Evolutionary conservation across 768 basidiomycete genomes (phyloP).

Genomic region (Udeniomyces megalosporus): DNA sequence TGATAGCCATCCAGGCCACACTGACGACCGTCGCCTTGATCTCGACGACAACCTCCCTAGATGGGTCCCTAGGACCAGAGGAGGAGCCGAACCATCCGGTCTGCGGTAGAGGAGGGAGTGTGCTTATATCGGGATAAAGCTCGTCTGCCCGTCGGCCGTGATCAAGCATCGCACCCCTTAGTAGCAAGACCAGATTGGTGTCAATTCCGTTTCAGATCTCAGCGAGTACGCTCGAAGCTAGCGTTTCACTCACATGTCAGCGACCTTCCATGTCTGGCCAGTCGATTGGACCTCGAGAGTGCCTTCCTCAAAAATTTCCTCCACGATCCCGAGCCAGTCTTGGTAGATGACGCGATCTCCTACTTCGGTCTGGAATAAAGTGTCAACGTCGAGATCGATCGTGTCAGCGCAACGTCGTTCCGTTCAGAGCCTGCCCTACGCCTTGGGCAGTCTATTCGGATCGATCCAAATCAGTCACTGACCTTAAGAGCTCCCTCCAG

Average conservation of each 20-base stretch:
- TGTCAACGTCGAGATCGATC: too few relatives aligned
- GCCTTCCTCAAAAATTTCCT: slow-evolving; percentile 43
- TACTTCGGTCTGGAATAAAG: neutral
- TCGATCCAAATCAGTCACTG: slow-evolving; percentile 35
- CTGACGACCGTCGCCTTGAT: slow-evolving; percentile 44
- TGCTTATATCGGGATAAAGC: slow-evolving; percentile 21
- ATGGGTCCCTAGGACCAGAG: slow-evolving; percentile 20
- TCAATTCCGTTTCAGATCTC: neutral
- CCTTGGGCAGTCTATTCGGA: too few relatives aligned
- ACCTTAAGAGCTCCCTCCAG: slow-evolving; percentile 40
- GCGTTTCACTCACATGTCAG: too few relatives aligned
- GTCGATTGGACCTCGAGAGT: slow-evolving; percentile 25
- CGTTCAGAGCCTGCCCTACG: too few relatives aligned
- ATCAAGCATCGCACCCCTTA: slow-evolving; percentile 12
- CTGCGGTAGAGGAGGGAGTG: neutral
- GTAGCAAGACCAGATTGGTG: too few relatives aligned
- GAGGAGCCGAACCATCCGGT: slow-evolving; percentile 19
- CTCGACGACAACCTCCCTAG: slow-evolving; percentile 1
- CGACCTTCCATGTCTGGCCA: slow-evolving; percentile 3
- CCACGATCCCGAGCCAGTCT: slow-evolving; percentile 79
- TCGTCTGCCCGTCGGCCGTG: slow-evolving; percentile 21
- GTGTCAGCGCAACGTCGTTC: too few relatives aligned
- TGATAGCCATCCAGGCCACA: slow-evolving; percentile 71
- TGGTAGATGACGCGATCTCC: slow-evolving; percentile 44
- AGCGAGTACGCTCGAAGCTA: slow-evolving; percentile 24